Evolutionary conservation across 2,329 filamentous ascomycete species (phyloP), one percentile per base, ranked within the genome.

Genomic region (Colletotrichum caudatum): DNA sequence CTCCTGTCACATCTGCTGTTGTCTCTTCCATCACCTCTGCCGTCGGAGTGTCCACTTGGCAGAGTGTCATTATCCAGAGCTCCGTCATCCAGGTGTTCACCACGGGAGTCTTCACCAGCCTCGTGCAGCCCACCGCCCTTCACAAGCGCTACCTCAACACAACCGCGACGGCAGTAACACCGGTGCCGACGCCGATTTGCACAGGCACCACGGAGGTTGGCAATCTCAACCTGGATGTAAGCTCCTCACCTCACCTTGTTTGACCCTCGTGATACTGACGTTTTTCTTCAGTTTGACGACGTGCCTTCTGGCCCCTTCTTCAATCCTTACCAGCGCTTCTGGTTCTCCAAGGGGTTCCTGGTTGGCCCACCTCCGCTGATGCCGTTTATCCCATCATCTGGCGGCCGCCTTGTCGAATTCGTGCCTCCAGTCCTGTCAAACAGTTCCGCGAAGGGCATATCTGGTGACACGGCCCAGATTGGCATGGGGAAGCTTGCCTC

Each of bases 321-420:
- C 75, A 83, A 83, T 29, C 82, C 82, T 1, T 76, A 78, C 23
- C 77, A 80, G 8, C 80, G 81, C 58, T 77, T 83, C 37, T 84
- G 82, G 82, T 84, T 84, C 66, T 83, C 82, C 35, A 77, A 81
- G 69, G 82, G 82, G 2, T 84, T 84, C 66, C 75, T 82, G 7
- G 76, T 83, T 58, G 78, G 79, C 1, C 81, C 82, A 3, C 80
- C 80, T 33, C 74, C 77, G 26, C 71, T 76, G 14, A 78, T 81
- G 48, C 78, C 80, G 1, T 84, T 80, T 51, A 70, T 78, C 16
- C 77, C 82, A 14, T 81, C 82, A 3, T 84, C 82, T 18, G 82
- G 82, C 11, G 78, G 80, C 14, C 81, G 82, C 48, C 76, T 84
- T 1, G 76, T 83, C 2, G 81, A 83, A 64, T 84, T 83, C 65